Base-by-base conservation (phyloP, 768 basidiomycete genomes). In the Melanogaster broomeanus region DNA sequence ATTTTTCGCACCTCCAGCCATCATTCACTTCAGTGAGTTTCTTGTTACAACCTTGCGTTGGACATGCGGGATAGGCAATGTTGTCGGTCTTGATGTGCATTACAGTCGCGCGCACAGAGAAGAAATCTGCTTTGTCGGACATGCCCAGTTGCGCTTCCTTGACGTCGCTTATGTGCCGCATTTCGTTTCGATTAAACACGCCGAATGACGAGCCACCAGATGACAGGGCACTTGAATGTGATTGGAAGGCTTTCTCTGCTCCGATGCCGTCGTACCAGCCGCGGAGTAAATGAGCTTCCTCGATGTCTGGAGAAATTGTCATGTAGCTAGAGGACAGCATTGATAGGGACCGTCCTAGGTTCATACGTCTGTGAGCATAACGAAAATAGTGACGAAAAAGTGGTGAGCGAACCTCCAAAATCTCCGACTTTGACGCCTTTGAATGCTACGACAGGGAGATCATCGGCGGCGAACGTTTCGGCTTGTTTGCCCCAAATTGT, bases 401-500 rank as follows among this genome's bases (percentile, higher is more conserved):
- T 11, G 24, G 16, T 31, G 15, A 2, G 51, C 73, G 44, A 59
- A 83, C 93, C 93, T 61, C 87, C 86, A 67, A 88, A 99, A 57
- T 98, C 96, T 24, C 92, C 87, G 35, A 98, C 90, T 67, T 88
- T 92, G 57, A 93, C 91, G 21, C 91, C 88, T 71, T 95, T 97
- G 80, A 95, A 91, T 4, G 96, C 96, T 57, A 95, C 79, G 27
- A 98, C 85, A 9, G 91, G 83, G 44, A 78, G 65, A 43, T 77
- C 76, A 11, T 78, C 74, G 6, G 77, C 72, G n/a, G 70, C 67
- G 66, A 84, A 98, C 35, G 80, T 79, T 66, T 98, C 93, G 0
- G 96, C 96, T 67, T 92, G 89, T 67, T 89, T 93, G 21, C 96
- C 97, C 97, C 96, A 99, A 27, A 98, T 75, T 3, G 96, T 99